Conservation (phyloP, 1,284 basidiomycete genomes). For the Sanghuangporus weigelae region DNA sequence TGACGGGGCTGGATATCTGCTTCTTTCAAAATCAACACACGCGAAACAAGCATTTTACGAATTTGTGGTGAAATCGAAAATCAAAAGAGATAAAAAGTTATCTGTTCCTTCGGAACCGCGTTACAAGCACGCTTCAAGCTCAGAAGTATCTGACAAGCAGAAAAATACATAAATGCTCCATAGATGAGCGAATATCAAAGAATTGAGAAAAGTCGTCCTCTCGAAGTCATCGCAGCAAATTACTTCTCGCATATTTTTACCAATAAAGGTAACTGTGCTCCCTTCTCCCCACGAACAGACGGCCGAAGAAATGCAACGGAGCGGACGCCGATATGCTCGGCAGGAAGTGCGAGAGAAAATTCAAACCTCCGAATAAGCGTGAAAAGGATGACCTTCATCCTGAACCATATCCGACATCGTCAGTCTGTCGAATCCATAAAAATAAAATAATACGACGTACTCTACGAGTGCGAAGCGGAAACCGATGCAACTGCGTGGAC, state of each 20-base stretch:
- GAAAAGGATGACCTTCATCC: conserved; percentile 26
- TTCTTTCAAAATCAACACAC: no score
- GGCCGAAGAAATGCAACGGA: conserved; percentile 21
- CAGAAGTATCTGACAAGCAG: no score
- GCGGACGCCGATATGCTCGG: conserved; percentile 21
- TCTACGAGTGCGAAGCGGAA: conserved; percentile 42
- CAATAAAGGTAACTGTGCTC: conserved; percentile 23
- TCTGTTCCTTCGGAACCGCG: no score
- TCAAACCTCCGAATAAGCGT: conserved; percentile 22
- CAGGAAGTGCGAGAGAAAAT: conserved; percentile 22
- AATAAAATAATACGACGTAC: conserved; percentile 18
- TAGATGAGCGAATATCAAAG: no score
- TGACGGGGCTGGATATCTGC: no score
- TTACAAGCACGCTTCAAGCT: no score
- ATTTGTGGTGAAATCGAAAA: no score
- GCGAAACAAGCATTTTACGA: no score
- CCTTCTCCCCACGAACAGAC: conserved; percentile 9
- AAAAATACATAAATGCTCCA: no score
- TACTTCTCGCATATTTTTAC: conserved; percentile 15
- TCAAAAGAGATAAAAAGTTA: no score
- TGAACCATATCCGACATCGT: neutral
- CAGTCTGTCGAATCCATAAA: neutral
- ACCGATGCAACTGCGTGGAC: conserved; percentile 30
- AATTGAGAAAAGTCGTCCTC: no score
- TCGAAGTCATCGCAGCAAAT: neutral